phyloP scores from a whole-genome alignment of 2,329 filamentous ascomycete genomes.

The Fusarium euwallaceae region DNA sequence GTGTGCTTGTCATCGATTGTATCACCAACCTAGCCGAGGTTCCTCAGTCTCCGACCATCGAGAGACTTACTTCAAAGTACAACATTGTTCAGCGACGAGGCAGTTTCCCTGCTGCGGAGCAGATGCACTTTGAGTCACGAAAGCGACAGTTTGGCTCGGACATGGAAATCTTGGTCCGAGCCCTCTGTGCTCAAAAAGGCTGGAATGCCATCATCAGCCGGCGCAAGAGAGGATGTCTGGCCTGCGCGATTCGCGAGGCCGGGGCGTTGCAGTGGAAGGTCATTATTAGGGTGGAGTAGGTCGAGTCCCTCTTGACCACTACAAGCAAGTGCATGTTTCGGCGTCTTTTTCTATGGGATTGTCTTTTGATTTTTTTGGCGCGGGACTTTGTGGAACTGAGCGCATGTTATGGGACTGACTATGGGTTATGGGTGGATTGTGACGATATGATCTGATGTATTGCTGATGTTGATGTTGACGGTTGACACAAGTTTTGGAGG shows the following conservation, averaged over 20 bases:
- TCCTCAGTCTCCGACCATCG: conserved; percentile 63
- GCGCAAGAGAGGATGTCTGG: conserved; percentile 75
- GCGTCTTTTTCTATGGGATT: conserved; percentile 26
- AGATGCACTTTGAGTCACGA: conserved; percentile 69
- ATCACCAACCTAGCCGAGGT: conserved; percentile 66
- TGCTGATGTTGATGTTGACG: conserved; percentile 3
- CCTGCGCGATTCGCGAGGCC: conserved; percentile 81
- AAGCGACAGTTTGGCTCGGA: conserved; percentile 72
- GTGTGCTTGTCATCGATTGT: conserved; percentile 73
- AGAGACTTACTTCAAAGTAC: conserved; percentile 51
- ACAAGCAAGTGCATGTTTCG: conserved; percentile 19
- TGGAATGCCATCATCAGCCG: conserved; percentile 81
- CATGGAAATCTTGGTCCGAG: conserved; percentile 78
- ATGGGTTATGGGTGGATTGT: conserved; percentile 5
- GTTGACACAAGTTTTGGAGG: conserved; percentile 9
- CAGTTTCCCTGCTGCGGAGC: conserved; percentile 59
- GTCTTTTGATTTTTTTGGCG: conserved; percentile 3
- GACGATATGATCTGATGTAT: conserved; percentile 25
- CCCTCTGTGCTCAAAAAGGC: conserved; percentile 79
- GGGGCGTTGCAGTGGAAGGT: conserved; percentile 77
- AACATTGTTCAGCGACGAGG: conserved; percentile 51
- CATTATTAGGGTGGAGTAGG: conserved; percentile 70
- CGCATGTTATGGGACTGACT: conserved; percentile 3
- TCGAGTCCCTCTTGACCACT: not conserved
- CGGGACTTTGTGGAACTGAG: conserved; percentile 5